These are phyloP conservation scores for Xylaria nigripes DNA, from an alignment of 495 filamentous ascomycete genomes.

Conservation along the genomic window DNA sequence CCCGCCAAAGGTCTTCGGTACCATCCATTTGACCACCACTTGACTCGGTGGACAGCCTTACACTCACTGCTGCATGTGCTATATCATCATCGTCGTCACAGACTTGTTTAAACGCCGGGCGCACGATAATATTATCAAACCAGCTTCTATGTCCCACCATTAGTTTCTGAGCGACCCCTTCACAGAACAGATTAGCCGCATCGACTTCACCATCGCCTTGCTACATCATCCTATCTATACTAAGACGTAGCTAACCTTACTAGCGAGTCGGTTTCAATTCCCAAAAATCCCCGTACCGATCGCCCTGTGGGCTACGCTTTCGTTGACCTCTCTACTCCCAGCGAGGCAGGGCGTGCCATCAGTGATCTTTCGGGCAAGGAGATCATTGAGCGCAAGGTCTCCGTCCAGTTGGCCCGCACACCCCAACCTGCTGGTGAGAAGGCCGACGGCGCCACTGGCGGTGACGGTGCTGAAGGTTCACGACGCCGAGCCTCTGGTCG, in stretches of 20 bases:
- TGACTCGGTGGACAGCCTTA: neutral
- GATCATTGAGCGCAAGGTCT: conserved; percentile 96
- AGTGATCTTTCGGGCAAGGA: conserved; percentile 90
- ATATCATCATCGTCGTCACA: neutral
- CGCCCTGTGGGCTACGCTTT: conserved; percentile 98
- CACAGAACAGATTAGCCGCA: too few relatives aligned
- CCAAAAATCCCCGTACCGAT: conserved; percentile 96
- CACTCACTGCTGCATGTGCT: neutral
- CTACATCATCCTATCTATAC: neutral
- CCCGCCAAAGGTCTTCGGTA: neutral
- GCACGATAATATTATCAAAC: neutral
- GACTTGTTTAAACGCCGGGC: neutral
- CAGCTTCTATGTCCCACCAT: neutral
- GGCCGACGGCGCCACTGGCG: conserved; percentile 58
- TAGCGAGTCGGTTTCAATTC: conserved; percentile 96
- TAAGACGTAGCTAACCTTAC: neutral
- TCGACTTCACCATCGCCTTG: neutral
- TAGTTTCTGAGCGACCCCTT: neutral
- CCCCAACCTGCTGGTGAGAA: conserved; percentile 77
- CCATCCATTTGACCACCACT: too few relatives aligned
- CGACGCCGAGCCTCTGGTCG: conserved; percentile 73
- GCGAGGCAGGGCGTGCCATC: conserved; percentile 91
- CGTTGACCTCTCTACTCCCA: conserved; percentile 89
- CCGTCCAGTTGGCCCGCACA: conserved; percentile 96
- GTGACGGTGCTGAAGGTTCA: conserved; percentile 61